Evolutionary conservation across 371 early-diverging fungal species (phyloP), one percentile per base, ranked within the genome.

Genomic region (Apophysomyces elegans): DNA sequence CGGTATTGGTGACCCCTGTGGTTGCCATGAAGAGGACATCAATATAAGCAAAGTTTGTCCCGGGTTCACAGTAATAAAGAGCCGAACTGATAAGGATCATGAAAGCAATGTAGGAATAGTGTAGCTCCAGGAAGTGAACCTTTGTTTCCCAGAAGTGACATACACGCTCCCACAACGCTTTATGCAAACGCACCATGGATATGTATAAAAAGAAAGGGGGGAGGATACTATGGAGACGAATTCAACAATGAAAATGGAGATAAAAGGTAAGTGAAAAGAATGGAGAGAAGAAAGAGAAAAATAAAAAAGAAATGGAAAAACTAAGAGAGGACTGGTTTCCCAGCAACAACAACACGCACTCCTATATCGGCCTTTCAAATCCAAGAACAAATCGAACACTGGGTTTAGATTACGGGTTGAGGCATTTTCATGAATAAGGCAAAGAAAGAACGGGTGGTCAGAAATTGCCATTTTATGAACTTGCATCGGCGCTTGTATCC

Each of bases 21-120:
- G 77, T 78, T 8, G 74, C 77, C 76, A 77, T 78, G 45, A 80
- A 83, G 36, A 83, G 68, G 0, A 73, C 73, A 69, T 83, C 83
- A 26, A 80, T 70, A 45, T 80, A 83, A 12, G 63, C 43, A 77
- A 74, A 78, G 18, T 70, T 47, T 1, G 75, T 74, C 8, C 72
- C 74, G n/a, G 78, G 63, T 61, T 79, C 70, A 37, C 70, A 72
- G 47, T 83, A 83, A 44, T 73, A 76, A 7, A 75, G 57, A 0
- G 60, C 68, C 0, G 83, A 80, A 13, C 65, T 57, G 13, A 78
- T n/a, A 13, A 80, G 66, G 46, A 66, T 63, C 47, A 80, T 44
- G 4, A 72, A 45, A 6, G 69, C 58, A 16, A 83, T 78, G 54
- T 83, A 83, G 13, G 71, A 56, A 56, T 83, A 83, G 45, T 83